Percentiles rank a stretch among this genome's conserved stretches.
phyloP scores from a whole-genome alignment of 2,329 filamentous ascomycete genomes.

The Mariannaea elegans region DNA sequence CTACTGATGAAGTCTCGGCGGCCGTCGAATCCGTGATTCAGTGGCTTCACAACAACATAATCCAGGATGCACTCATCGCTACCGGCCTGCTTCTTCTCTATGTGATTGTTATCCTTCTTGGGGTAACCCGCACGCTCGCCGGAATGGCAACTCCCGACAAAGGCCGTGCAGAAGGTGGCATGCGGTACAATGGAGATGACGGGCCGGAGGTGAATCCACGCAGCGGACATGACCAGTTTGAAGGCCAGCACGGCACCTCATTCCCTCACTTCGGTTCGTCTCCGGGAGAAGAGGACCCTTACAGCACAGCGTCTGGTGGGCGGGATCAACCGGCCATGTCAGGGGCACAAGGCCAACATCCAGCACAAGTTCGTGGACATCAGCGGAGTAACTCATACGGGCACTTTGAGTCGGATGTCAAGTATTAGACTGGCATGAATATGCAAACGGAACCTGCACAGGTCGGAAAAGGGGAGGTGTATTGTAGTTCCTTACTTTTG shows the following conservation, averaged over 20 bases:
- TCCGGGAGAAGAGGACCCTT: constrained; percentile 32
- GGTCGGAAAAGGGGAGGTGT: constrained; percentile 1
- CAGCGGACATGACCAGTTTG: constrained; percentile 28
- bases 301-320: constrained; percentile 23
- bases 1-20: constrained; percentile 82
- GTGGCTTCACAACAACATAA: constrained; percentile 73
- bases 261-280: constrained; percentile 41
- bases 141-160: constrained; percentile 69
- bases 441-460: neutral
- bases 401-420: constrained; percentile 42
- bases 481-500: constrained; percentile 33
- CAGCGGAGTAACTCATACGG: constrained; percentile 49
- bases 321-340: constrained; percentile 43
- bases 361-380: constrained; percentile 40
- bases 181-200: constrained; percentile 46
- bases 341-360: constrained; percentile 33
- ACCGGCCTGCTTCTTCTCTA: constrained; percentile 78
- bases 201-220: constrained; percentile 41
- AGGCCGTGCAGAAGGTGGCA: constrained; percentile 62
- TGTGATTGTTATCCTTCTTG: constrained; percentile 79
- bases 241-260: constrained; percentile 32
- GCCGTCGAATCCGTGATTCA: constrained; percentile 76
- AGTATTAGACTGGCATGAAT: constrained; percentile 32
- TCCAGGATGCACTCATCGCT: constrained; percentile 83
- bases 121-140: constrained; percentile 71